Conservation (phyloP, 192 early-diverging fungal species). For the Rhizophagus sp. region DNA sequence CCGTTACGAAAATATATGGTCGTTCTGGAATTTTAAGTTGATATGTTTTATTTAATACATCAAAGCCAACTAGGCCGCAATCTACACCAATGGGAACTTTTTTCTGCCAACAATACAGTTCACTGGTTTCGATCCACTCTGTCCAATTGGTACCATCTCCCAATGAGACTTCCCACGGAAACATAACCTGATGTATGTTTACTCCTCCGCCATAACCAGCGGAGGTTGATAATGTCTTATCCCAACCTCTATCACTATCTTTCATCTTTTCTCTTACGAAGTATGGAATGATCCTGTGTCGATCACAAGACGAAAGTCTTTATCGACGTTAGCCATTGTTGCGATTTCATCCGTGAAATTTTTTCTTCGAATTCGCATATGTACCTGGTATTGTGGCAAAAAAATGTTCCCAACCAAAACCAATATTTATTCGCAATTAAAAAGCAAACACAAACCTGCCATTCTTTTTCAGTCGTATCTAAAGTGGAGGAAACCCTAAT, state of each 20-base stretch:
- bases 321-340: conserved; percentile 13
- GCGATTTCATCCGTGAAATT: background rate
- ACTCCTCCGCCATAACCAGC: too few relatives aligned
- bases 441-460: conserved; percentile 24
- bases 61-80: background rate
- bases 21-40: background rate
- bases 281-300: background rate
- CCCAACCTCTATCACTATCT: background rate
- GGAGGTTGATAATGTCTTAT: too few relatives aligned
- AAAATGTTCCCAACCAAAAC: background rate
- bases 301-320: background rate
- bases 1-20: background rate
- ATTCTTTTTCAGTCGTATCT: background rate
- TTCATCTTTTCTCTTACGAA: conserved; percentile 5
- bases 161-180: background rate
- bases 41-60: background rate
- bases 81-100: background rate
- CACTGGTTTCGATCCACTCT: background rate
- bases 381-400: conserved; percentile 16
- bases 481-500: background rate
- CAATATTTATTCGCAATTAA: conserved; percentile 1
- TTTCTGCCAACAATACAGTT: conserved; percentile 7
- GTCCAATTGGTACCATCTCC: background rate
- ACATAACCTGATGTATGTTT: background rate
- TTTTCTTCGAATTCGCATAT: background rate